Base-by-base conservation (phyloP, 2,329 filamentous ascomycete species). In the Fusarium staphyleae region DNA sequence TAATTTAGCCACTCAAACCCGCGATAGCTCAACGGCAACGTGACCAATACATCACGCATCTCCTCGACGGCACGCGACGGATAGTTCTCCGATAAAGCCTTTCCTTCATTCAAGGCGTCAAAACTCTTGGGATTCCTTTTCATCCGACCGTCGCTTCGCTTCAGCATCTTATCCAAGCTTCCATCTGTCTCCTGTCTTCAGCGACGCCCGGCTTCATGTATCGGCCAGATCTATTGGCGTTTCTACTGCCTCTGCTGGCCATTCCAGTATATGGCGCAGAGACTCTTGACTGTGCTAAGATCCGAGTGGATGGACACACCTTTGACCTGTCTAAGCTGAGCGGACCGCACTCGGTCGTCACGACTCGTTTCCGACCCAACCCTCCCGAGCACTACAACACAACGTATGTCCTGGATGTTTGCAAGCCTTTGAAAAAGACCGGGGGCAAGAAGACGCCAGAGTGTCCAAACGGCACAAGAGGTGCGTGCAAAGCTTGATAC, bases 381-480 rank as follows among this genome's bases (percentile, higher is more conserved):
- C 78, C 78, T 13, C 77, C 83, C 22, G 79, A 78, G 55, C 68
- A 74, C 45, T 63, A 64, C 51, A 95, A 95, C 72, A 91, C 86
- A 19, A 93, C 90, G 35, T 96, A 91, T 72, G 93, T 90, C 1
- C 70, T 96, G 51, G 89, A 96, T 66, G 79, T 96, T 41, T 96
- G 91, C 75, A 75, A 78, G 45, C 79, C 84, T 6, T 75, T 96
- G 60, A 83, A 84, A 71, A 82, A 83, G 69, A 81, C 79, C 42
- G 84, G 83, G 35, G 82, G 82, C 1, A 74, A 77, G 14, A 80
- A 81, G 62, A 73, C 78, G 5, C 77, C 86, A 30, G 77, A 87
- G 66, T 96, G 91, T 69, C 87, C 85, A 0, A 81, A 82, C 39
- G 87, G 86, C 33, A 87, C 90, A 3, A 81, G 87, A 78, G 84